phyloP scores from a whole-genome alignment of 2,329 filamentous ascomycete species.

The Sclerotinia spermophila region DNA sequence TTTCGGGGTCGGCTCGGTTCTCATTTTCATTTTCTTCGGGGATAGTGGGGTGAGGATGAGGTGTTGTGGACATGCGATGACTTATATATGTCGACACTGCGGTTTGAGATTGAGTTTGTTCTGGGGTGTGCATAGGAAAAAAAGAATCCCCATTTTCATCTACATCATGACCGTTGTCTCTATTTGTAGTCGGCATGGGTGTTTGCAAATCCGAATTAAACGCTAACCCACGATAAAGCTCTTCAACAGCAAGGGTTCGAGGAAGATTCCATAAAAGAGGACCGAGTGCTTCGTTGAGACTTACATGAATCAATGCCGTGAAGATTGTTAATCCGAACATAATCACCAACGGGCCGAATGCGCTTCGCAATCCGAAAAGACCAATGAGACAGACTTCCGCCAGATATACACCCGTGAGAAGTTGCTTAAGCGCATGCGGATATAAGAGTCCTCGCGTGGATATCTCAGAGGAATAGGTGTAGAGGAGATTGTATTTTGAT shows the following conservation, averaged over 20 bases:
- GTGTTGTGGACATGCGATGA: neutral
- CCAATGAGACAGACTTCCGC: conserved; percentile 60
- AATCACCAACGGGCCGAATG: conserved; percentile 52
- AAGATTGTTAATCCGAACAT: conserved; percentile 56
- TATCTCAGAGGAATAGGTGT: conserved; percentile 56
- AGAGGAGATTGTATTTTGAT: conserved; percentile 64
- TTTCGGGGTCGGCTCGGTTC: neutral
- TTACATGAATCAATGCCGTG: conserved; percentile 52
- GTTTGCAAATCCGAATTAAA: conserved; percentile 34
- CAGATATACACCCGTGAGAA: conserved; percentile 61
- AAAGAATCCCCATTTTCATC: neutral
- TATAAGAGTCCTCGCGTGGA: conserved; percentile 65
- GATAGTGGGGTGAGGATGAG: neutral
- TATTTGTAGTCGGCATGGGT: conserved; percentile 27
- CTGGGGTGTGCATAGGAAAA: neutral
- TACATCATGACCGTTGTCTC: conserved; percentile 30
- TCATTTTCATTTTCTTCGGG: neutral
- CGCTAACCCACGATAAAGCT: conserved; percentile 23
- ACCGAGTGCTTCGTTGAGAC: conserved; percentile 31
- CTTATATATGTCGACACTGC: neutral
- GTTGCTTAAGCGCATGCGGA: conserved; percentile 59
- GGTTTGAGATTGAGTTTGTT: neutral
- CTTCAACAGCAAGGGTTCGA: conserved; percentile 33
- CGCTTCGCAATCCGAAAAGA: conserved; percentile 55
- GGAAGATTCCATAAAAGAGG: conserved; percentile 36